These are phyloP conservation scores for Fusarium citri DNA, from an alignment of 2,329 filamentous ascomycete species.

Conservation along the genomic window DNA sequence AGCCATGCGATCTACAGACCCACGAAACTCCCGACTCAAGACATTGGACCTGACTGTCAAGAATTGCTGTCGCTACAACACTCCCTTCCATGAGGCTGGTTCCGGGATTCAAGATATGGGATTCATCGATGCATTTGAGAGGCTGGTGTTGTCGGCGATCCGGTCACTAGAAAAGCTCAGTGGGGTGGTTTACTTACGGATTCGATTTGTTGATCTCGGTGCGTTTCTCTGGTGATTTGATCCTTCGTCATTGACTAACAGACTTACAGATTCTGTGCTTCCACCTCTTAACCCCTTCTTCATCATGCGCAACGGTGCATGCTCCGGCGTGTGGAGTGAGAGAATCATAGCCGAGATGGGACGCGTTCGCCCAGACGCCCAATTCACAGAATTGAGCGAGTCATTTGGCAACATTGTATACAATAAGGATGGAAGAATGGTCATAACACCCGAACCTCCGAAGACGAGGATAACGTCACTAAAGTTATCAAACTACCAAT, in stretches of 20 bases:
- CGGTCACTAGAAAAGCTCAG: slow-evolving; percentile 69
- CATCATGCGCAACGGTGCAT: slow-evolving; percentile 68
- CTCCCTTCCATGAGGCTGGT: slow-evolving; percentile 70
- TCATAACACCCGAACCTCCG: slow-evolving; percentile 67
- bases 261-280: slow-evolving; percentile 70
- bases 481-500: slow-evolving; percentile 68
- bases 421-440: slow-evolving; percentile 69
- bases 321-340: slow-evolving; percentile 79
- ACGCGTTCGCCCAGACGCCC: slow-evolving; percentile 66
- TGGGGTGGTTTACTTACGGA: slow-evolving; percentile 72
- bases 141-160: slow-evolving; percentile 72
- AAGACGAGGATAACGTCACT: slow-evolving; percentile 65
- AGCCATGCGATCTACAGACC: slow-evolving; percentile 62
- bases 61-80: slow-evolving; percentile 73
- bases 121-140: slow-evolving; percentile 79
- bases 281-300: slow-evolving; percentile 81
- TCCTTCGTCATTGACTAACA: slow-evolving; percentile 32
- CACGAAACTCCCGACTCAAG: slow-evolving; percentile 65
- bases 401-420: slow-evolving; percentile 70
- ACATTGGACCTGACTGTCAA: slow-evolving; percentile 79
- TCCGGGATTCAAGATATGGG: slow-evolving; percentile 78
- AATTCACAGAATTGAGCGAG: slow-evolving; percentile 72
- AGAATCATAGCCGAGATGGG: slow-evolving; percentile 71
- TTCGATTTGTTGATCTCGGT: slow-evolving; percentile 80
- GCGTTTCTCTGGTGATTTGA: slow-evolving; percentile 44